These are phyloP conservation scores for Umbellularia californica DNA, from an alignment of 164 flowering plant genomes.

Conservation along the genomic window DNA sequence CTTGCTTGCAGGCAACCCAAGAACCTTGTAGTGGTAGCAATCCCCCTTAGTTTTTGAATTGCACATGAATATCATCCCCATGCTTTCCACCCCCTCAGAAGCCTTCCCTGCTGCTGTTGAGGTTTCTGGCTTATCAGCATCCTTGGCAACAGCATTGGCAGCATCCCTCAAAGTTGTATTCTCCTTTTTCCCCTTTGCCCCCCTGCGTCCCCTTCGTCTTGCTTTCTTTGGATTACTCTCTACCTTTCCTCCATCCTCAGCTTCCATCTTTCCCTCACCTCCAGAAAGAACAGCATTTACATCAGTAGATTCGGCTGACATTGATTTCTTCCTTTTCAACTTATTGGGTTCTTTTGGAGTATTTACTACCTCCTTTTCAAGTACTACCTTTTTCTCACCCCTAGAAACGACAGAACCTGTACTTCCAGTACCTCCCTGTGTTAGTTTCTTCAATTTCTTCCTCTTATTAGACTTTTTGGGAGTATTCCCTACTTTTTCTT, in stretches of 20 bases:
- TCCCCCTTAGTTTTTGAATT: constrained; percentile 52
- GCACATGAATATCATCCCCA: constrained; percentile 67
- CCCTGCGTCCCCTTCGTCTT: constrained; percentile 8
- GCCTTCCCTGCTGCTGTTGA: constrained; percentile 16
- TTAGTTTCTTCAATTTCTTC: constrained; percentile 8
- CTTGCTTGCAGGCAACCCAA: constrained; percentile 54
- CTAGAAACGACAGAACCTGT: not conserved
- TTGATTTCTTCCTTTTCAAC: not conserved
- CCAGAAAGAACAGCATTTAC: not conserved
- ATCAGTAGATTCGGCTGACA: not conserved
- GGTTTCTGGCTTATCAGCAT: constrained; percentile 19
- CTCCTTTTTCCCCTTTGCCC: constrained; percentile 16
- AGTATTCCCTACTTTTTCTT: constrained; percentile 4
- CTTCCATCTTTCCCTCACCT: constrained; percentile 4
- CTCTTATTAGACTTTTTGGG: constrained; percentile 1
- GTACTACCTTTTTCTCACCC: not conserved
- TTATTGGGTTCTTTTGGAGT: not conserved
- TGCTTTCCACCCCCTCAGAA: constrained; percentile 24
- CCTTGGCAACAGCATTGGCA: constrained; percentile 1
- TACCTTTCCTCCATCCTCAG: constrained; percentile 13
- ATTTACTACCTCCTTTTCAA: not conserved
- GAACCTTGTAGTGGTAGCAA: constrained; percentile 45
- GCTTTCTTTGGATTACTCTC: not conserved
- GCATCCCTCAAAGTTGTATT: not conserved
- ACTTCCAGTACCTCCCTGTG: not conserved